Percentiles rank a stretch among this genome's conserved stretches.
phyloP scores from a whole-genome alignment of 208 protist species.

The Angomonas desouzai region DNA sequence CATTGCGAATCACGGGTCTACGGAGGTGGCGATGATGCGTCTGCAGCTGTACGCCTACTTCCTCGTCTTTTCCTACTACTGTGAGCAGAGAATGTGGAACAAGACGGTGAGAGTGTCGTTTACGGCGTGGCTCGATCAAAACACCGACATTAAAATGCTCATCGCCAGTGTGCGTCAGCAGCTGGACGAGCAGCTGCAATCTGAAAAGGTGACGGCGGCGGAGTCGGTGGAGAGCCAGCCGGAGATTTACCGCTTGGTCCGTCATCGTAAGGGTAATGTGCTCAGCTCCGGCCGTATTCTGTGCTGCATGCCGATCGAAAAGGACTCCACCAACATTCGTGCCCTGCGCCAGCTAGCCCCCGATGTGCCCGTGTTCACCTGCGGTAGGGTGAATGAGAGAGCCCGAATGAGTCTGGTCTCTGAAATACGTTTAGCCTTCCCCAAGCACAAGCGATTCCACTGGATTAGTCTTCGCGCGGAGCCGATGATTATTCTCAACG shows the following conservation, averaged over 20 bases:
- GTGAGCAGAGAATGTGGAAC: slow-evolving; percentile 84
- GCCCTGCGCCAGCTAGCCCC: slow-evolving; percentile 72
- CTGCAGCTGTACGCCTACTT: slow-evolving; percentile 83
- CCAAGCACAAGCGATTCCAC: slow-evolving; percentile 43
- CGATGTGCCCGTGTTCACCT: slow-evolving; percentile 81
- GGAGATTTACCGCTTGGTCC: slow-evolving; percentile 47
- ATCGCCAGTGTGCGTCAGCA: slow-evolving; percentile 67
- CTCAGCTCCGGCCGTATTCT: slow-evolving; percentile 77
- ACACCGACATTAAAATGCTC: slow-evolving; percentile 64
- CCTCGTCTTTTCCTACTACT: slow-evolving; percentile 87
- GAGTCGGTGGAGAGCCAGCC: slow-evolving; percentile 30
- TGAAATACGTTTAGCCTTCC: slow-evolving; percentile 54
- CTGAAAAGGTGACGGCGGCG: slow-evolving; percentile 58
- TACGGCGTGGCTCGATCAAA: slow-evolving; percentile 59
- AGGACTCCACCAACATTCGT: slow-evolving; percentile 19
- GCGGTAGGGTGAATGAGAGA: slow-evolving; percentile 43
- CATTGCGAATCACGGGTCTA: slow-evolving; percentile 28
- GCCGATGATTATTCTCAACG: slow-evolving; percentile 85
- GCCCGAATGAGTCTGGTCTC: slow-evolving; percentile 41
- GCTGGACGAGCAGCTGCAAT: slow-evolving; percentile 69
- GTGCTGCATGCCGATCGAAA: slow-evolving; percentile 57
- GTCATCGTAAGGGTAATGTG: slow-evolving; percentile 69
- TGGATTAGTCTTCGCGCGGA: slow-evolving; percentile 85
- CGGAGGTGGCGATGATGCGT: slow-evolving; percentile 77
- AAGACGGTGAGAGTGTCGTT: slow-evolving; percentile 52